Conservation (phyloP, 2,329 filamentous ascomycete species). For the Ilyonectria robusta region DNA sequence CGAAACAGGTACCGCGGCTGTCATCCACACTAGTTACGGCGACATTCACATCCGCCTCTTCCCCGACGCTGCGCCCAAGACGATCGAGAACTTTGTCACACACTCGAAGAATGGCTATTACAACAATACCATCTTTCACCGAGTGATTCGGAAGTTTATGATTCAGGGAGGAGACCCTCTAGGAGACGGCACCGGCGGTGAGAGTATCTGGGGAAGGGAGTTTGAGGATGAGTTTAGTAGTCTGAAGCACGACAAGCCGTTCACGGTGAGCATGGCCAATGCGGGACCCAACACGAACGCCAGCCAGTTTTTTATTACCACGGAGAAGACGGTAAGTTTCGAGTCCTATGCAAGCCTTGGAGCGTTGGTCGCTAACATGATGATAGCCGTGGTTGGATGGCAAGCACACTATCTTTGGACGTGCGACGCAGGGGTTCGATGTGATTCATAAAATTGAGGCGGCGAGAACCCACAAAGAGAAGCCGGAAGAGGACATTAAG, state of each 20-base stretch:
- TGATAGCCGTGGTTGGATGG: slow-evolving; percentile 88
- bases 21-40: slow-evolving; percentile 92
- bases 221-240: slow-evolving; percentile 96
- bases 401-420: slow-evolving; percentile 96
- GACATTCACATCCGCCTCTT: slow-evolving; percentile 96
- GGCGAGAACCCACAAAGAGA: slow-evolving; percentile 87
- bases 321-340: slow-evolving; percentile 86
- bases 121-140: slow-evolving; percentile 97
- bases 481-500: slow-evolving; percentile 97
- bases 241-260: slow-evolving; percentile 94
- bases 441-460: slow-evolving; percentile 98
- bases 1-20: slow-evolving; percentile 83
- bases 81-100: slow-evolving; percentile 97
- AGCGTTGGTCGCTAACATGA: slow-evolving; percentile 44
- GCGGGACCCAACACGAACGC: slow-evolving; percentile 96
- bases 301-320: slow-evolving; percentile 98
- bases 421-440: slow-evolving; percentile 90
- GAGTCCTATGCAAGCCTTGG: neutral
- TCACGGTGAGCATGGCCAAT: slow-evolving; percentile 98
- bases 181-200: slow-evolving; percentile 89
- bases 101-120: slow-evolving; percentile 94
- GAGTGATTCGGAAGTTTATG: slow-evolving; percentile 99
- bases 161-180: slow-evolving; percentile 97
- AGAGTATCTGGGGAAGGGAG: slow-evolving; percentile 92
- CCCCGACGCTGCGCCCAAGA: slow-evolving; percentile 91